Base-by-base conservation (phyloP, 1,284 basidiomycete species). In the Cutaneotrichosporon sp. region DNA sequence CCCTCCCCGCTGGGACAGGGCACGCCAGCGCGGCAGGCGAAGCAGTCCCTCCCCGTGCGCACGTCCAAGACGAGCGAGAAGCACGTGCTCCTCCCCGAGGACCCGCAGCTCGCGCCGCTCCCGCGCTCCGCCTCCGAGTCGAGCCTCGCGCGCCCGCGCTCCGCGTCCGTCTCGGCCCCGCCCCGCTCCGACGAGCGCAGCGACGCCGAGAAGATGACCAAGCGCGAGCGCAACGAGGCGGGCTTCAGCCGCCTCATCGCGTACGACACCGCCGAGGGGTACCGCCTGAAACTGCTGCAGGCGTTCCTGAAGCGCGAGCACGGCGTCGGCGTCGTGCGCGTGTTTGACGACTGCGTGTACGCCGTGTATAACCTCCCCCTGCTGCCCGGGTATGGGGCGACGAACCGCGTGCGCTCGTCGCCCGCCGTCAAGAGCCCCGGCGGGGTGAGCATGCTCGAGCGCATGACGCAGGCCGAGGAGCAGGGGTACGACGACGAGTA, bases 291-390 rank as follows among this genome's bases (percentile, higher is more conserved):
- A 75, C 79, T 89, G 1, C 79, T 94, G 22, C 76, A 79, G 8
- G 87, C 88, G 7, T 97, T 95, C 72, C 76, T 97, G 74, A 94
- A 94, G 77, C 83, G 94, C 57, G 95, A 97, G 74, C 95, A 97
- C 74, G 95, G 94, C 57, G 92, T 95, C 11, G 83, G 85, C 1
- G 92, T 94, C 0, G 77, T 80, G 5, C 83, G 94, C 59, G 85
- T 93, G 1, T 97, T 92, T 72, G 94, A 97, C 74, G 94, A 97
- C 78, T 94, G 93, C 3, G 81, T 93, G 66, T 97, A 95, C 80
- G 90, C 88, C 54, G 91, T 92, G 79, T 97, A 97, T 72, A 90
- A 93, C 73, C 84, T 95, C 1, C 94, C 94, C 0, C 82, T 97
- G 1, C 83, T 97, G 5, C 92, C 94, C 4, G 94, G 94, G 0